These are phyloP conservation scores for Tricholoma matsutake DNA, from an alignment of 768 basidiomycete species.

Conservation along the genomic window DNA sequence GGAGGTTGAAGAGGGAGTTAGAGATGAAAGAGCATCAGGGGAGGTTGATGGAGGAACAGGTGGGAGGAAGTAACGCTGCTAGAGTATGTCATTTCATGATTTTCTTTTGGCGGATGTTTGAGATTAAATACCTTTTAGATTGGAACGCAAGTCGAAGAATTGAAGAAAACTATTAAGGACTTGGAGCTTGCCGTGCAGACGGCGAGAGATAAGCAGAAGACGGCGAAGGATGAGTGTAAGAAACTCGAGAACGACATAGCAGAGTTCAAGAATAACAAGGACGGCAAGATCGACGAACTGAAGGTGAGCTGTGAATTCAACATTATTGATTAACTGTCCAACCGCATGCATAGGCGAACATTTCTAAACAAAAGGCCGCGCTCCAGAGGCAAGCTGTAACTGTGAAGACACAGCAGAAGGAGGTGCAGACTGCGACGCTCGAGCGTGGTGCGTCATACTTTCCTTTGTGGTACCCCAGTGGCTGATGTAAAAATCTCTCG, in stretches of 20 bases:
- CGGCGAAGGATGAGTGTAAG: conserved; percentile 72
- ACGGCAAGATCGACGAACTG: conserved; percentile 91
- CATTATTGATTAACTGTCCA: background rate
- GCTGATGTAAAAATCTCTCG: conserved; percentile 6
- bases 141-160: conserved; percentile 71
- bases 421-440: conserved; percentile 80
- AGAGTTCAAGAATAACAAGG: conserved; percentile 99
- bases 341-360: conserved; percentile 51
- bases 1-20: conserved; percentile 55
- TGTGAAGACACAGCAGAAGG: conserved; percentile 87
- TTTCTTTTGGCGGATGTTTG: background rate
- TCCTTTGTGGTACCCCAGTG: background rate
- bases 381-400: conserved; percentile 77
- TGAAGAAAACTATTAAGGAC: conserved; percentile 60
- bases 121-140: conserved; percentile 49
- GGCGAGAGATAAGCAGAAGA: conserved; percentile 74
- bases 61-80: conserved; percentile 86
- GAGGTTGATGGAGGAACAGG: conserved; percentile 75
- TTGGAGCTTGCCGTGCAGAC: conserved; percentile 55
- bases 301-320: conserved; percentile 52
- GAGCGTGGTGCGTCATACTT: conserved; percentile 68
- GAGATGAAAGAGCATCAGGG: conserved; percentile 92
- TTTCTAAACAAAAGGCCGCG: conserved; percentile 75
- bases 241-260: conserved; percentile 95
- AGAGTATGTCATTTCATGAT: conserved; percentile 49